Conservation (phyloP, 108 stramenopile genomes). For the Cyclotella atomus region DNA sequence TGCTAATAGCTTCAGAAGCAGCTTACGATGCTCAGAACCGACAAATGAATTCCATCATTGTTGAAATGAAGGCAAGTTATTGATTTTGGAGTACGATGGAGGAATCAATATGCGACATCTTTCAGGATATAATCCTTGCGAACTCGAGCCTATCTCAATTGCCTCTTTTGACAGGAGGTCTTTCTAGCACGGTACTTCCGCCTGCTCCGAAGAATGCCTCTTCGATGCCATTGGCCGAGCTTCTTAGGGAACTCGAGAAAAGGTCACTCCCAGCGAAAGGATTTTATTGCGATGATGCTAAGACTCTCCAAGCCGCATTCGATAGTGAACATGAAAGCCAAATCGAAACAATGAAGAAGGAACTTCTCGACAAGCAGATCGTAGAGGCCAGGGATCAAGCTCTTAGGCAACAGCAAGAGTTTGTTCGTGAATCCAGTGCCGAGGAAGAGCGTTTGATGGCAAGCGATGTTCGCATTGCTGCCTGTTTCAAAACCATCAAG, state of each 20-base stretch:
- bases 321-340: slow-evolving; percentile 29
- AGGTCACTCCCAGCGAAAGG: slow-evolving; percentile 12
- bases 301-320: slow-evolving; percentile 20
- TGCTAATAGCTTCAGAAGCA: too few species aligned
- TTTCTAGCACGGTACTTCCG: neutral
- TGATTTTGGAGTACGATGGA: neutral
- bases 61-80: too few species aligned
- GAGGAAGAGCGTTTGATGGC: slow-evolving; percentile 11
- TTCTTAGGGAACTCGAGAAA: slow-evolving; percentile 8
- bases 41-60: too few species aligned
- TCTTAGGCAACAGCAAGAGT: slow-evolving; percentile 15
- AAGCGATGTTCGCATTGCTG: slow-evolving; percentile 5
- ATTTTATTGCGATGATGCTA: slow-evolving; percentile 38
- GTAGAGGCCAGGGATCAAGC: neutral
- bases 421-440: slow-evolving; percentile 19
- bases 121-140: neutral
- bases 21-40: too few species aligned
- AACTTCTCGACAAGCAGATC: slow-evolving; percentile 6
- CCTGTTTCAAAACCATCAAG: slow-evolving; percentile 9
- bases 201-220: slow-evolving; percentile 8
- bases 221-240: neutral
- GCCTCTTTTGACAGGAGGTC: neutral
- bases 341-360: slow-evolving; percentile 18
- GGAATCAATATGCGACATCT: neutral
- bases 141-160: neutral